Base-by-base conservation (phyloP, 2,329 filamentous ascomycete genomes). In the Seiridium cupressi region DNA sequence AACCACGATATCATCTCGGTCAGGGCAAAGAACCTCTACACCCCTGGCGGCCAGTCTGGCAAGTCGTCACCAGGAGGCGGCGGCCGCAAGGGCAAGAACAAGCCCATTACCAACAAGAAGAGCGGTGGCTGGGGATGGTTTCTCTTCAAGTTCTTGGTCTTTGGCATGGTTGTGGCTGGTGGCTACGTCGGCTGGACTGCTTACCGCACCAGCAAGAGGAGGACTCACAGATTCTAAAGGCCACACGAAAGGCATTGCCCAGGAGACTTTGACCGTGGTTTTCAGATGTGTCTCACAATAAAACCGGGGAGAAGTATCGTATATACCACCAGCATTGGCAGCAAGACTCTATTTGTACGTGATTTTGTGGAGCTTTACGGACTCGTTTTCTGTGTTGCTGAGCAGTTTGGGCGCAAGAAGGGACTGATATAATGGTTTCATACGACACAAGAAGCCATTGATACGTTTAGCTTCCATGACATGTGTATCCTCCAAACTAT, bases 1-100 rank as follows among this genome's bases (percentile, higher is more conserved):
- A 97, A 97, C 82, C 94, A 97, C 82, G 95, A 99, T 78, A 96
- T 99, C 75, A 87, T 98, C 73, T 90, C 87, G 55, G 85, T 99
- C 69, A 82, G 88, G 64, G 89, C 94, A 60, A 90, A 90, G 81
- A 99, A 97, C 76, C 81, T 99, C 63, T 98, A 98, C 80, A 88
- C 84, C 60, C 77, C 77, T 35, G 79, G 80, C 68, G 85, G 84
- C 42, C 77, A 80, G 57, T 71, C 73, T 56, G 74, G 68, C 65
- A 75, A 73, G 62, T 67, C 76, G n/a, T 74, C 75, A 32, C 73
- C 73, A 61, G 77, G 71, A 62, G 38, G 49, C 49, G 71, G 70
- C 60, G 66, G 73, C 36, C 69, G 65, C 57, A 76, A 74, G 66
- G 79, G 77, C 65, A 71, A 76, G 60, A 74, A 72, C 60, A 70